phyloP scores from a whole-genome alignment of 2,329 filamentous ascomycete species.

The Neofusicoccum umdonicola region DNA sequence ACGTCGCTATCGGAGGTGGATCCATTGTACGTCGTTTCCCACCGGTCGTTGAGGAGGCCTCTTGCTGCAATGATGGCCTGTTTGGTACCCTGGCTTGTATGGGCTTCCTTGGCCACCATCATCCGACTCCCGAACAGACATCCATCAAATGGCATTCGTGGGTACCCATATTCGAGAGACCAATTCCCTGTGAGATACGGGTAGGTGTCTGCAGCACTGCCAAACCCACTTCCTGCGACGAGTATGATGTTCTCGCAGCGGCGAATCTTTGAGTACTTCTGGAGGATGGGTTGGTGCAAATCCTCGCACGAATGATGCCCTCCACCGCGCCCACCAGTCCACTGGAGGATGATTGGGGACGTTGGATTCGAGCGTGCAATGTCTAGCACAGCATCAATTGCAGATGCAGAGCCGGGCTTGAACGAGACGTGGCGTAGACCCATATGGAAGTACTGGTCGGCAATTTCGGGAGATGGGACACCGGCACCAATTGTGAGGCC shows the following conservation, averaged over 20 bases:
- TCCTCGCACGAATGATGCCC: constrained; percentile 95
- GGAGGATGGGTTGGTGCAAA: constrained; percentile 86
- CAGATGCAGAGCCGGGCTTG: constrained; percentile 90
- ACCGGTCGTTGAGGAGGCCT: constrained; percentile 76
- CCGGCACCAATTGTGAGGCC: constrained; percentile 90
- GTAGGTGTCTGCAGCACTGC: constrained; percentile 85
- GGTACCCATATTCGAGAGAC: constrained; percentile 84
- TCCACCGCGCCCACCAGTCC: constrained; percentile 91
- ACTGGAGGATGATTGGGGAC: constrained; percentile 91
- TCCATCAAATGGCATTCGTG: constrained; percentile 92
- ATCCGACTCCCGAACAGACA: constrained; percentile 87
- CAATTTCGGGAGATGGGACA: constrained; percentile 89
- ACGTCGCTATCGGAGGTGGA: constrained; percentile 53
- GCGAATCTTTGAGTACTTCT: constrained; percentile 88
- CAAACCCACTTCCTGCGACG: constrained; percentile 88
- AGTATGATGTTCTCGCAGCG: constrained; percentile 84
- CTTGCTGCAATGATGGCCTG: constrained; percentile 84
- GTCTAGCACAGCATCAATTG: constrained; percentile 86
- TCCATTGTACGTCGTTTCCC: constrained; percentile 78
- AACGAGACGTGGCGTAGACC: constrained; percentile 91
- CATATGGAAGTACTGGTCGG: constrained; percentile 88
- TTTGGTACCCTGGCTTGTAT: constrained; percentile 85
- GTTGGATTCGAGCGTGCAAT: constrained; percentile 88
- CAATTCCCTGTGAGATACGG: constrained; percentile 87
- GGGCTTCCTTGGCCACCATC: constrained; percentile 92